A percentile compares a stretch with the other conserved stretches of the same genome.
These are phyloP conservation scores for Xerocomus amazonicus DNA, from an alignment of 1,284 basidiomycete genomes.

Conservation along the genomic window DNA sequence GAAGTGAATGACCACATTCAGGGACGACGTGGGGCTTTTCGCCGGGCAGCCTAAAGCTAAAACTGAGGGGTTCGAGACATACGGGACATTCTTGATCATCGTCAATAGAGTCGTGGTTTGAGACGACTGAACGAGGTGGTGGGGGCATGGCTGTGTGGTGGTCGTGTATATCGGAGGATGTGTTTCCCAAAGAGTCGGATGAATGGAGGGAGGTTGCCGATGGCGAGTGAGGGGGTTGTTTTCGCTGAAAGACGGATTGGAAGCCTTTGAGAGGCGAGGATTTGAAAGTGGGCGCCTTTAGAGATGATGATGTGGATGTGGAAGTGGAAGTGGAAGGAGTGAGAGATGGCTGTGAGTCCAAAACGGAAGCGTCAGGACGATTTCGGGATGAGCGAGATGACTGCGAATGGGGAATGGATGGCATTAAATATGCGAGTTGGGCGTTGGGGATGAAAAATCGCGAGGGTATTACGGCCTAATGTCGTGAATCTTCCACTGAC, in stretches of 20 bases:
- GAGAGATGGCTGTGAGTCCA: constrained; percentile 35
- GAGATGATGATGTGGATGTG: constrained; percentile 33
- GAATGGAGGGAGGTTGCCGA: constrained; percentile 39
- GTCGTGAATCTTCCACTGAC: constrained; percentile 1
- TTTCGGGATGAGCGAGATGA: constrained; percentile 20
- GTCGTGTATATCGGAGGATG: constrained; percentile 14
- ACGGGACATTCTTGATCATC: constrained; percentile 87
- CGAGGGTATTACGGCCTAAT: constrained; percentile 3
- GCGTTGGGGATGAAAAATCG: neutral
- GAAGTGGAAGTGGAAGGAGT: too few species aligned
- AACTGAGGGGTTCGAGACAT: constrained; percentile 85
- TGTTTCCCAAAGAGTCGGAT: constrained; percentile 27
- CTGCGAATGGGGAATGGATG: constrained; percentile 14
- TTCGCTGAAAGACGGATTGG: constrained; percentile 38
- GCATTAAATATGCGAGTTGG: constrained; percentile 14
- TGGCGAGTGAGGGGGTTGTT: constrained; percentile 24
- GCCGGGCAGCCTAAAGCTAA: constrained; percentile 82
- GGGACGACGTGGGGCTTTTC: constrained; percentile 97
- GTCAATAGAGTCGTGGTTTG: constrained; percentile 56
- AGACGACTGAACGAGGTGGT: constrained; percentile 64
- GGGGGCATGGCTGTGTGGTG: constrained; percentile 47
- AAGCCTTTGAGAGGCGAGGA: constrained; percentile 29
- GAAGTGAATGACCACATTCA: constrained; percentile 94
- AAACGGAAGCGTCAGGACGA: constrained; percentile 17
- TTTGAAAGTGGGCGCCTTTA: constrained; percentile 33